Base-by-base conservation (phyloP, 192 early-diverging fungal species). In the Chytriomyces hyalinus region DNA sequence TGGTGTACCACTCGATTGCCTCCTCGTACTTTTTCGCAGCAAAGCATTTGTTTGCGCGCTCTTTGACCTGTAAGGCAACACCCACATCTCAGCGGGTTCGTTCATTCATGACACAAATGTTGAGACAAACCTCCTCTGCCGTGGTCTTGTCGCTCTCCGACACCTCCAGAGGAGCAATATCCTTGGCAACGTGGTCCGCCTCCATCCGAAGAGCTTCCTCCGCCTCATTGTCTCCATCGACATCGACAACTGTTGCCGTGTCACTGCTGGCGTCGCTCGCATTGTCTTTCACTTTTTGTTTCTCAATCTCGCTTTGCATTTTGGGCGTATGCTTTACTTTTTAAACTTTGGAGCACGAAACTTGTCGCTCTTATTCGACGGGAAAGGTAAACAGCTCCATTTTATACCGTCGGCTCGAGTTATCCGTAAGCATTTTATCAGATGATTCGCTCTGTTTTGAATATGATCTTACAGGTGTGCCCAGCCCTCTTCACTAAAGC, bases 1-100 rank as follows among this genome's bases (percentile, higher is more conserved):
- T 26, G 24, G 24, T 26, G 85, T 99, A 99, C 76, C 93, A 92
- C 59, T 94, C 93, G 43, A 95, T 90, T n/a, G 98, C 96, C 61
- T 93, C 91, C 6, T 92, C 85, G 79, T 91, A 98, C 63, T 94
- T 88, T 50, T 82, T 81, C 70, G 85, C 86, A 49, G 90, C 85
- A 84, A 93, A 94, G 51, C 88, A 77, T 51, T 82, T 83, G 80
- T 94, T 94, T 48, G 93, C 93, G 53, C 83, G 87, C 44, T 83
- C 87, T 78, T 93, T 94, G 59, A 89, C 78, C 80, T 87, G 60
- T 8, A 53, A 8, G 22, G 6, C 8, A 6, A 22, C 0, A 13
- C 6, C 28, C 5, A 20, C 11, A 49, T 7, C 47, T 13, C 28
- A 20, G 26, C 10, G 8, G 17, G 62, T 1, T 49, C 43, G 2